These are phyloP conservation scores for Mycena rebaudengoi DNA, from an alignment of 768 basidiomycete species.

Conservation along the genomic window DNA sequence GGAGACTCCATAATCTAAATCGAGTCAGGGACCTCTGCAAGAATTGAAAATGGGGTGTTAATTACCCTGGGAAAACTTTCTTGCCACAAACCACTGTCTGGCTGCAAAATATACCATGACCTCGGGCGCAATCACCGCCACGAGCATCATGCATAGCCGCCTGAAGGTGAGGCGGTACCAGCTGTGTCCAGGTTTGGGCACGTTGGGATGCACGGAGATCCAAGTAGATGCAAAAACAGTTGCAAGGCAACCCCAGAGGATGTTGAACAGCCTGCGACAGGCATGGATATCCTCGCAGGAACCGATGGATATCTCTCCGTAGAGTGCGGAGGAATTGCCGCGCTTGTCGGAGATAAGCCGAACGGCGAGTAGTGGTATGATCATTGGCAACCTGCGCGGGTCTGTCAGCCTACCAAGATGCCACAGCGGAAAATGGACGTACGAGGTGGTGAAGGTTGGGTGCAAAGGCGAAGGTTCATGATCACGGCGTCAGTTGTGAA, in stretches of 20 bases:
- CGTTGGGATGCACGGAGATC: slow-evolving; percentile 28
- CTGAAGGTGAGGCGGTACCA: background rate
- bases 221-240: slow-evolving; percentile 29
- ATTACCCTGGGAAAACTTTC: background rate
- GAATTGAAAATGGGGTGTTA: background rate
- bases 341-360: no score
- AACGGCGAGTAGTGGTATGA: no score
- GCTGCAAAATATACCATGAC: no score
- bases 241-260: slow-evolving; percentile 23
- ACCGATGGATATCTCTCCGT: no score
- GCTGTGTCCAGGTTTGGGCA: slow-evolving; percentile 12
- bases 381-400: no score
- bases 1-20: slow-evolving; percentile 25
- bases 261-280: slow-evolving; percentile 12
- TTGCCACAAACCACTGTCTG: slow-evolving; percentile 18
- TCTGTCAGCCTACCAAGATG: no score
- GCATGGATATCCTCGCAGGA: background rate
- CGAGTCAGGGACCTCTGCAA: no score
- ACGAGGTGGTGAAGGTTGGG: no score
- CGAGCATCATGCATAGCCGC: slow-evolving; percentile 16
- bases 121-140: slow-evolving; percentile 24
- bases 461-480: no score
- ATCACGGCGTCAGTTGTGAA: no score
- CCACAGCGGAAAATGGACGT: no score
- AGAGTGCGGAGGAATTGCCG: no score